Percentiles rank a stretch among this genome's conserved stretches.
These are phyloP conservation scores for Taxawa tesnikishii DNA, from an alignment of 2,329 filamentous ascomycete species.

Conservation along the genomic window DNA sequence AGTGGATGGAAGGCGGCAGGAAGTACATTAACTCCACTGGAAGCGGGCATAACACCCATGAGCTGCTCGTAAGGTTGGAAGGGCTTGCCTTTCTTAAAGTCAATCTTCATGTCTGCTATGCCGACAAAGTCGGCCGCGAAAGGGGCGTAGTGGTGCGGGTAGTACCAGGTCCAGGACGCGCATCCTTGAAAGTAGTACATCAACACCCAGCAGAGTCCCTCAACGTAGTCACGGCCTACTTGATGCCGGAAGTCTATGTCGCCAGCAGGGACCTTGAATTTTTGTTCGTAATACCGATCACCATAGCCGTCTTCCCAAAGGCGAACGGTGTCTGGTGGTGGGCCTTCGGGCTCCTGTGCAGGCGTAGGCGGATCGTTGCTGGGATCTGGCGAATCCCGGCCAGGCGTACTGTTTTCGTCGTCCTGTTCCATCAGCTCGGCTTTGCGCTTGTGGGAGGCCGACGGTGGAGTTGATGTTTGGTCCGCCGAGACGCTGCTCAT, in stretches of 20 bases:
- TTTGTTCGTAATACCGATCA: conserved; percentile 93
- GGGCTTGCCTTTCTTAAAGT: conserved; percentile 71
- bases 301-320: conserved; percentile 94
- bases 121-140: conserved; percentile 92
- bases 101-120: conserved; percentile 63
- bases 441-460: conserved; percentile 63
- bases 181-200: conserved; percentile 98
- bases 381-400: conserved; percentile 42
- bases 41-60: conserved; percentile 93
- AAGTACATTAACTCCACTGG: conserved; percentile 82
- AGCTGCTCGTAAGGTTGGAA: conserved; percentile 93
- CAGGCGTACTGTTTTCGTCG: conserved; percentile 39
- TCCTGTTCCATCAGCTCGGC: conserved; percentile 55
- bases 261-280: conserved; percentile 72
- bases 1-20: conserved; percentile 79
- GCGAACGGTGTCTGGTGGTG: conserved; percentile 66
- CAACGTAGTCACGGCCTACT: conserved; percentile 83
- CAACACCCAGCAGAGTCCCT: conserved; percentile 90
- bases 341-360: conserved; percentile 43
- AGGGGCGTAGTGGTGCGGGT: conserved; percentile 95
- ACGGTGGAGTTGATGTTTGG: conserved; percentile 23
- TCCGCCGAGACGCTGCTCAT: conserved; percentile 7
- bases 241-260: conserved; percentile 79
- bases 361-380: conserved; percentile 21
- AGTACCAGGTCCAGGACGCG: conserved; percentile 98